Conservation (phyloP, 371 early-diverging fungal genomes). For the Mortierella sp. region DNA sequence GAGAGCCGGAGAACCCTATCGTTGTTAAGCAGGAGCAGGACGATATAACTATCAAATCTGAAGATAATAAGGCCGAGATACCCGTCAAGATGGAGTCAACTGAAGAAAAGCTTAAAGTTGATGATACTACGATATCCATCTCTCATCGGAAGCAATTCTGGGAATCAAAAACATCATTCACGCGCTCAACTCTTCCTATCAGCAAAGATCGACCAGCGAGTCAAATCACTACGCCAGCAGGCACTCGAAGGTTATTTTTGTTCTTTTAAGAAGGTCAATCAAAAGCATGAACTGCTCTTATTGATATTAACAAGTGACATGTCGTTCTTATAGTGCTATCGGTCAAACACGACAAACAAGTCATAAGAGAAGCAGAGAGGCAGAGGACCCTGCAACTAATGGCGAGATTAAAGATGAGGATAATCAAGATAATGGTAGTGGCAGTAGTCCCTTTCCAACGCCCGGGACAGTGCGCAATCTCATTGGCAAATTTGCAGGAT, state of each 20-base stretch:
- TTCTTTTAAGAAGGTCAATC: neutral
- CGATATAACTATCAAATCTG: slow-evolving; percentile 12
- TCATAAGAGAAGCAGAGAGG: slow-evolving; percentile 23
- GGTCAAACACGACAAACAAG: neutral
- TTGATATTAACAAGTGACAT: neutral
- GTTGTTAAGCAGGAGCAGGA: neutral
- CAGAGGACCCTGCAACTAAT: slow-evolving; percentile 11
- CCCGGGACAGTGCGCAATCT: slow-evolving; percentile 46
- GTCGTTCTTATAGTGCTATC: neutral
- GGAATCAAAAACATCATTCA: slow-evolving; percentile 33
- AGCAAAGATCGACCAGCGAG: slow-evolving; percentile 18
- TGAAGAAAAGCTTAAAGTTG: slow-evolving; percentile 8
- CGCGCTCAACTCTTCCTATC: slow-evolving; percentile 28
- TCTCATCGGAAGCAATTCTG: slow-evolving; percentile 41
- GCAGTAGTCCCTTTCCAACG: slow-evolving; percentile 18
- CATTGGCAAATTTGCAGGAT: slow-evolving; percentile 48
- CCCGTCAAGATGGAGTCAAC: neutral
- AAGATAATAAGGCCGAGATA: neutral
- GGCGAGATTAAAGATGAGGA: slow-evolving; percentile 17
- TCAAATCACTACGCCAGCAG: neutral
- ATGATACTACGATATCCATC: slow-evolving; percentile 24
- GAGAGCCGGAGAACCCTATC: neutral
- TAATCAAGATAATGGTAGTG: neutral
- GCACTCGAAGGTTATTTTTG: neutral
- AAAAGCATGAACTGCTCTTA: neutral